Conservation (phyloP, 2,329 filamentous ascomycete species). For the Immersiporthe knoxdaviesiana region DNA sequence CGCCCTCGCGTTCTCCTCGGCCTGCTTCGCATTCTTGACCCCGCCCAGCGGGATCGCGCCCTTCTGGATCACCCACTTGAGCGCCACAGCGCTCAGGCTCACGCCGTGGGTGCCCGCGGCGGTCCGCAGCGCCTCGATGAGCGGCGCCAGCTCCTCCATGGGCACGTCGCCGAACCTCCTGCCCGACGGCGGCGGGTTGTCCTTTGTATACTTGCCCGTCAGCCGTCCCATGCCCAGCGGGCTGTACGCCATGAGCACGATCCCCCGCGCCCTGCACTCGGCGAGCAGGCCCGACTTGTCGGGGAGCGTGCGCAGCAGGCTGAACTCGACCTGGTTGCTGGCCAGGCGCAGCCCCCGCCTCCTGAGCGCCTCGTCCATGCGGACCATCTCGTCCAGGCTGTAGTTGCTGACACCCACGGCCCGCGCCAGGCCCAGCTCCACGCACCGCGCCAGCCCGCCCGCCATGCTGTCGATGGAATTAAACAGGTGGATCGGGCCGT, state of each 20-base stretch:
- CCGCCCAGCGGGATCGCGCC: slow-evolving; percentile 48
- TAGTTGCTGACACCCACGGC: slow-evolving; percentile 51
- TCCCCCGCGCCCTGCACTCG: slow-evolving; percentile 44
- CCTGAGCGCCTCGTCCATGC: slow-evolving; percentile 45
- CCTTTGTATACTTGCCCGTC: slow-evolving; percentile 44
- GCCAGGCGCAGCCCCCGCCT: slow-evolving; percentile 44
- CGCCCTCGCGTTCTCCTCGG: slow-evolving; percentile 41
- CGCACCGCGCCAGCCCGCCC: slow-evolving; percentile 46
- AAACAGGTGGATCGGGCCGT: slow-evolving; percentile 46
- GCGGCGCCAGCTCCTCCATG: slow-evolving; percentile 47
- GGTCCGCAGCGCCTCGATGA: slow-evolving; percentile 40
- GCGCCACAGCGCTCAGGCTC: slow-evolving; percentile 42
- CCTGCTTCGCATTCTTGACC: slow-evolving; percentile 45
- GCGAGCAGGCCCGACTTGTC: slow-evolving; percentile 45
- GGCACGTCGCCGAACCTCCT: slow-evolving; percentile 47
- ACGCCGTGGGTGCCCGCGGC: slow-evolving; percentile 42
- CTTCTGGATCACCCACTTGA: slow-evolving; percentile 50
- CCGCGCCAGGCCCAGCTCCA: slow-evolving; percentile 44
- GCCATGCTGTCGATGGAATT: slow-evolving; percentile 44
- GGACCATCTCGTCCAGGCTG: slow-evolving; percentile 44
- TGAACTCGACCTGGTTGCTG: slow-evolving; percentile 50
- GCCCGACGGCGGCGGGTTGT: slow-evolving; percentile 42
- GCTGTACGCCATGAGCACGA: slow-evolving; percentile 48
- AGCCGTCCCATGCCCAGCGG: slow-evolving; percentile 45
- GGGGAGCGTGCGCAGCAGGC: slow-evolving; percentile 45